These are phyloP conservation scores for Wickerhamiella spandovensis DNA, from an alignment of 805 yeast species.

Conservation along the genomic window DNA sequence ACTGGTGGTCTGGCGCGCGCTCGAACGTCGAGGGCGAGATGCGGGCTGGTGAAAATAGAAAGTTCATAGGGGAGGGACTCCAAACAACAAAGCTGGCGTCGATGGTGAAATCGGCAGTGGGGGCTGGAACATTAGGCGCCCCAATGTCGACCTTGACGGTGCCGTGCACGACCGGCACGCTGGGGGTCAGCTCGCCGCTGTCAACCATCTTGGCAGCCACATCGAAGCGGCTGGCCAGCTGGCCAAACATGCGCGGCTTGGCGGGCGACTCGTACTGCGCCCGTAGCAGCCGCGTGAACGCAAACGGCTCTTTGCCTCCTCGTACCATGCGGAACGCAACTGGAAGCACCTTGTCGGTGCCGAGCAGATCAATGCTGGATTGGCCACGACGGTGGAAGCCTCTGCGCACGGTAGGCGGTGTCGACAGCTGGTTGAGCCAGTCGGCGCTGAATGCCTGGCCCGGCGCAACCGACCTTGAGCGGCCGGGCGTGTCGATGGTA, in stretches of 20 bases:
- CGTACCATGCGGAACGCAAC: constrained; percentile 17
- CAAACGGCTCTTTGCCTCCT: constrained; percentile 11
- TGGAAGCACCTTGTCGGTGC: constrained; percentile 18
- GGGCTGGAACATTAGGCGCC: neutral
- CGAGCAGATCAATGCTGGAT: constrained; percentile 13
- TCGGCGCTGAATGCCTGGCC: neutral
- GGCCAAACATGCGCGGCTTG: constrained; percentile 17
- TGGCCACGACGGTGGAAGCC: constrained; percentile 15
- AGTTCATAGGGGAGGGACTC: constrained; percentile 1
- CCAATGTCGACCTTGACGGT: constrained; percentile 18
- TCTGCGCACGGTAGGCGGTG: constrained; percentile 3
- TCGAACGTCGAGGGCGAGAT: constrained; percentile 1
- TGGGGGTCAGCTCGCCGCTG: constrained; percentile 9
- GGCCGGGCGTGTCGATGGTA: constrained; percentile 2
- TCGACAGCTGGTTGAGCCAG: constrained; percentile 1
- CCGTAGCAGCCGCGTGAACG: constrained; percentile 23
- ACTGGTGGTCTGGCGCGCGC: constrained; percentile 13
- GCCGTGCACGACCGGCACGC: constrained; percentile 22
- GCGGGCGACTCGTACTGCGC: constrained; percentile 26
- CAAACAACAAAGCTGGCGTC: constrained; percentile 17
- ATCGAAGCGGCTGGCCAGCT: constrained; percentile 19
- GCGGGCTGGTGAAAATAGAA: constrained; percentile 1
- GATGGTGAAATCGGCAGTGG: constrained; percentile 1
- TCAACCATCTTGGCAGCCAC: constrained; percentile 14
- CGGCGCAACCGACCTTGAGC: neutral